Evolutionary conservation across 169 alveolate genomes (phyloP).

Genomic region (Eimeria acervulina): DNA sequence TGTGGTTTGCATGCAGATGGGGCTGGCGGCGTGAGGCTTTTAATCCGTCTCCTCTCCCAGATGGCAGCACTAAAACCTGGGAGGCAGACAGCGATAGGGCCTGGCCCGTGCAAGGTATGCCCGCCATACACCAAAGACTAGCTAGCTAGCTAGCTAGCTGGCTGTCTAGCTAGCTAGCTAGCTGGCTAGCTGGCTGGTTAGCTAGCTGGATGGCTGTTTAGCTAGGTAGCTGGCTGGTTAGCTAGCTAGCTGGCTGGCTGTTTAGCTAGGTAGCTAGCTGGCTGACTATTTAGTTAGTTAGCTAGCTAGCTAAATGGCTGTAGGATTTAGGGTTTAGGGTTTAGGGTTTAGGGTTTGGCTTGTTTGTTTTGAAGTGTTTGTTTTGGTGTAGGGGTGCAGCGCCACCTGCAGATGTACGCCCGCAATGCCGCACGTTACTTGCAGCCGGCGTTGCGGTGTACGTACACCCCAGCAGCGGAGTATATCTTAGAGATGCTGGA

Average conservation of each 20-base stretch:
- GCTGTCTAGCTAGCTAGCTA: too few species aligned
- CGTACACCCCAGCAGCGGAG: slow-evolving; percentile 42
- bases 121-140: too few species aligned
- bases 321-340: too few species aligned
- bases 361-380: not conserved
- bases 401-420: slow-evolving; percentile 76
- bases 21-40: slow-evolving; percentile 64
- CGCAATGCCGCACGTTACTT: slow-evolving; percentile 54
- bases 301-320: too few species aligned
- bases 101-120: slow-evolving; percentile 78
- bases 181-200: too few species aligned
- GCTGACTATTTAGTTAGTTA: not conserved
- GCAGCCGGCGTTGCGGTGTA: slow-evolving; percentile 77
- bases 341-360: not conserved
- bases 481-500: slow-evolving; percentile 74
- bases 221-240: too few species aligned
- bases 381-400: slow-evolving; percentile 2
- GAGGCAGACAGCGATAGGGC: slow-evolving; percentile 69
- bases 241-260: not conserved
- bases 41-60: slow-evolving; percentile 77
- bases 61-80: slow-evolving; percentile 75
- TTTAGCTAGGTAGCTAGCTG: too few species aligned
- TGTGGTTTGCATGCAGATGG: slow-evolving; percentile 47
- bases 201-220: too few species aligned
- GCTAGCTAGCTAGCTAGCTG: too few species aligned